Conservation (phyloP, 2,329 filamentous ascomycete species). For the Pestalotiopsis sp. region DNA sequence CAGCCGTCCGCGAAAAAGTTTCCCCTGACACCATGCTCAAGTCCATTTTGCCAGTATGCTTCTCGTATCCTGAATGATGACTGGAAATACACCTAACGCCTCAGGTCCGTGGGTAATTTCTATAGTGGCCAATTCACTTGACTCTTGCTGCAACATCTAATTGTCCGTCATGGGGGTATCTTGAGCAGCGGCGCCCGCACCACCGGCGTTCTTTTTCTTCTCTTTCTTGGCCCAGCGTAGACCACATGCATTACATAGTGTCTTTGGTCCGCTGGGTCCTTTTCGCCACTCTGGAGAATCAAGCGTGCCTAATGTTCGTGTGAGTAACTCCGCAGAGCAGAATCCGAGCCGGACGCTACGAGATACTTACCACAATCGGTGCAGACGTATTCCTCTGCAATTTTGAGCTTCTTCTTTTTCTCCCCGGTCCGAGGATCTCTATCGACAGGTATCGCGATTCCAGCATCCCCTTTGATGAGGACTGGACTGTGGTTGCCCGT, state of each 20-base stretch:
- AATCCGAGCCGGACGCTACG: not conserved
- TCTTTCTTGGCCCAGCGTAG: constrained; percentile 78
- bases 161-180: constrained; percentile 12
- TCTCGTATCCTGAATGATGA: constrained; percentile 1
- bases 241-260: constrained; percentile 93
- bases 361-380: constrained; percentile 79
- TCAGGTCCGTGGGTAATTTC: not conserved
- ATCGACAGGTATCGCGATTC: constrained; percentile 82
- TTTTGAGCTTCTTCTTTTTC: constrained; percentile 88
- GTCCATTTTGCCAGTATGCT: constrained; percentile 8
- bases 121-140: not conserved
- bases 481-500: constrained; percentile 82
- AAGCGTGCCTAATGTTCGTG: constrained; percentile 63
- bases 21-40: constrained; percentile 10
- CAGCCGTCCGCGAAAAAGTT: not conserved
- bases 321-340: too few relatives aligned
- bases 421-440: constrained; percentile 72
- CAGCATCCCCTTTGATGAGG: constrained; percentile 82
- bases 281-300: constrained; percentile 97
- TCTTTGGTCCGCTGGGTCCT: constrained; percentile 90
- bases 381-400: constrained; percentile 87
- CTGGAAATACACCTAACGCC: constrained; percentile 1
- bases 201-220: constrained; percentile 61
- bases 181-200: constrained; percentile 18
- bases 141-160: not conserved